Conservation (phyloP, 495 filamentous ascomycete species). For the Penicillium goetzii region DNA sequence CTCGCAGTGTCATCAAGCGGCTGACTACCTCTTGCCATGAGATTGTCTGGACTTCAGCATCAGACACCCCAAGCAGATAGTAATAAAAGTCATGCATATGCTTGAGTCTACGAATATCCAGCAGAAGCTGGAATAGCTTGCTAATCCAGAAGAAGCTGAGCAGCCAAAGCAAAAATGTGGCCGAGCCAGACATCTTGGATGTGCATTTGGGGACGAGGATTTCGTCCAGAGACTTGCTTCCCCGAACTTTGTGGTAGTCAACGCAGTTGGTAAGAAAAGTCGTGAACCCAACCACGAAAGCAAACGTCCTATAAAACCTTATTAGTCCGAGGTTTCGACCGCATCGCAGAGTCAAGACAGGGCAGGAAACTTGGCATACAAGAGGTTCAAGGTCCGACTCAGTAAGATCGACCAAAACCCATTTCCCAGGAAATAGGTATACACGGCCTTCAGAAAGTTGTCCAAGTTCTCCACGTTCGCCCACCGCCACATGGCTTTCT, state of each 20-base stretch:
- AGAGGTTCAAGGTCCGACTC: constrained; percentile 66
- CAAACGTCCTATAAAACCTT: constrained; percentile 54
- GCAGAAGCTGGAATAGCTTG: constrained; percentile 71
- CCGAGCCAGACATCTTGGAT: constrained; percentile 78
- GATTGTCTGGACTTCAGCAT: constrained; percentile 92
- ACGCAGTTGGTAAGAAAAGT: constrained; percentile 89
- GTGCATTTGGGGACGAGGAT: constrained; percentile 84
- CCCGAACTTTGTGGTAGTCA: constrained; percentile 74
- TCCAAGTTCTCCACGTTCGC: constrained; percentile 91
- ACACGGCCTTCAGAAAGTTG: constrained; percentile 87
- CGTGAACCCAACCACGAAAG: constrained; percentile 82
- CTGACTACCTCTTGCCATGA: constrained; percentile 94
- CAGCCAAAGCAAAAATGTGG: constrained; percentile 81
- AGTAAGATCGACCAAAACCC: constrained; percentile 91
- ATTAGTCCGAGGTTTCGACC: constrained; percentile 7
- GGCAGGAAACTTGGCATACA: constrained; percentile 56
- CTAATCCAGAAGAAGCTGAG: constrained; percentile 87
- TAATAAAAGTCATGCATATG: constrained; percentile 88
- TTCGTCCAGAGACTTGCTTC: constrained; percentile 73
- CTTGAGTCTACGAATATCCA: constrained; percentile 74
- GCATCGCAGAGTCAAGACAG: background rate
- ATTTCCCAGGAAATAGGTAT: constrained; percentile 82
- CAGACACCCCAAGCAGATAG: constrained; percentile 83
- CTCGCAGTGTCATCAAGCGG: constrained; percentile 82
- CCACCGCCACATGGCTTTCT: constrained; percentile 94